A percentile compares a stretch with the other conserved stretches of the same genome.
Evolutionary conservation across 2,329 filamentous ascomycete genomes (phyloP).

Genomic region (Ceratocystis papillata): DNA sequence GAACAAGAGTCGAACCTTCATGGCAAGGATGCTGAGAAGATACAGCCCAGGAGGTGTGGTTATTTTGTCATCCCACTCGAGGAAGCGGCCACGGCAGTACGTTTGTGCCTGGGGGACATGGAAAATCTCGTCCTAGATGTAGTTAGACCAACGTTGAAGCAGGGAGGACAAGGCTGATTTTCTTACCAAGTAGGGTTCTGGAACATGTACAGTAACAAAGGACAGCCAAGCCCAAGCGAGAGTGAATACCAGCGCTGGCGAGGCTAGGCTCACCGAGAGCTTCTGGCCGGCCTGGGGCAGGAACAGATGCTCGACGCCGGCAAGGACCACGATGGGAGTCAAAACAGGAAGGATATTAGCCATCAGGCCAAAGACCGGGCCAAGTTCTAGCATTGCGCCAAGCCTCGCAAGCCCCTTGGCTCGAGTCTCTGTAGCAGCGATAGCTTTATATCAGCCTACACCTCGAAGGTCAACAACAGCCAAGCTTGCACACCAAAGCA

Average conservation of each 20-base stretch:
- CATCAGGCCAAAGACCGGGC: constrained; percentile 1
- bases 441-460: background rate
- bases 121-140: constrained; percentile 64
- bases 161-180: too few species aligned
- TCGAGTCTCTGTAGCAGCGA: background rate
- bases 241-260: constrained; percentile 27
- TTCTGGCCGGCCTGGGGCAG: constrained; percentile 12
- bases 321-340: constrained; percentile 5
- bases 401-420: background rate
- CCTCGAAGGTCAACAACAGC: background rate
- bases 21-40: constrained; percentile 31
- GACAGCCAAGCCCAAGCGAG: constrained; percentile 33
- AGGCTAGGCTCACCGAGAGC: constrained; percentile 7
- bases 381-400: background rate
- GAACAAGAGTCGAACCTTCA: constrained; percentile 10
- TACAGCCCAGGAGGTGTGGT: constrained; percentile 87
- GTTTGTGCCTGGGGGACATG: constrained; percentile 84
- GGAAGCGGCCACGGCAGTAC: constrained; percentile 66
- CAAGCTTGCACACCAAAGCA: background rate
- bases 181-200: constrained; percentile 46
- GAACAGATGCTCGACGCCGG: constrained; percentile 23
- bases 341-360: constrained; percentile 7
- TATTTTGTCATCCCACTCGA: constrained; percentile 89
- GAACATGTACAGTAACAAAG: constrained; percentile 34
- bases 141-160: background rate